Conservation (phyloP, 2,329 filamentous ascomycete species). For the Phialophora macrospora region DNA sequence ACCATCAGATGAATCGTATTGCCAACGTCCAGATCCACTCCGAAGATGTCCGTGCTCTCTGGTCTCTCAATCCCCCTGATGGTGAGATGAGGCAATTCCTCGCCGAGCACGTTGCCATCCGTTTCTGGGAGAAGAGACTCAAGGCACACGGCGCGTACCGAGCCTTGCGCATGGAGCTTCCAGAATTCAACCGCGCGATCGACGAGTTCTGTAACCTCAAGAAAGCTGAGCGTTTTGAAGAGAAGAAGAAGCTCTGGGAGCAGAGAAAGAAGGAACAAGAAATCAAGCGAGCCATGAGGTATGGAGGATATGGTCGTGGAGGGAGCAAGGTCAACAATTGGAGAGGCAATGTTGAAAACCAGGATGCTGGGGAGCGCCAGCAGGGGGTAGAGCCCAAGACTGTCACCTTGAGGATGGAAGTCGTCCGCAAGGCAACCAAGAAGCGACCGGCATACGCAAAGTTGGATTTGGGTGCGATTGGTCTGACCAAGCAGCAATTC, state of each 20-base stretch:
- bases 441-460: conserved; percentile 25
- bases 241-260: conserved; percentile 7
- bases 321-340: background rate
- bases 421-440: conserved; percentile 18
- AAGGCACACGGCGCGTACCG: conserved; percentile 24
- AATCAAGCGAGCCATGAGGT: background rate
- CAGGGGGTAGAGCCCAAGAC: conserved; percentile 2
- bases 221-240: conserved; percentile 4
- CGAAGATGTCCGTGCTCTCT: conserved; percentile 33
- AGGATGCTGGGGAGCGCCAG: background rate
- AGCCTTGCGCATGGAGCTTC: conserved; percentile 29
- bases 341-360: background rate
- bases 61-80: conserved; percentile 14
- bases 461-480: conserved; percentile 27
- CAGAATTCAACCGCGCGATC: conserved; percentile 29
- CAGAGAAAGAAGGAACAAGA: conserved; percentile 3
- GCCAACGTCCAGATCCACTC: conserved; percentile 29
- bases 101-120: conserved; percentile 29
- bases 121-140: conserved; percentile 26
- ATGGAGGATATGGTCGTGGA: background rate
- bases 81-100: conserved; percentile 25
- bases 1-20: conserved; percentile 28
- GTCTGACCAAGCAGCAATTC: conserved; percentile 25
- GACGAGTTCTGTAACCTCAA: conserved; percentile 17
- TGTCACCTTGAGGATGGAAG: conserved; percentile 18